Base-by-base conservation (phyloP, 2,329 filamentous ascomycete genomes). In the Neofusicoccum parvum region DNA sequence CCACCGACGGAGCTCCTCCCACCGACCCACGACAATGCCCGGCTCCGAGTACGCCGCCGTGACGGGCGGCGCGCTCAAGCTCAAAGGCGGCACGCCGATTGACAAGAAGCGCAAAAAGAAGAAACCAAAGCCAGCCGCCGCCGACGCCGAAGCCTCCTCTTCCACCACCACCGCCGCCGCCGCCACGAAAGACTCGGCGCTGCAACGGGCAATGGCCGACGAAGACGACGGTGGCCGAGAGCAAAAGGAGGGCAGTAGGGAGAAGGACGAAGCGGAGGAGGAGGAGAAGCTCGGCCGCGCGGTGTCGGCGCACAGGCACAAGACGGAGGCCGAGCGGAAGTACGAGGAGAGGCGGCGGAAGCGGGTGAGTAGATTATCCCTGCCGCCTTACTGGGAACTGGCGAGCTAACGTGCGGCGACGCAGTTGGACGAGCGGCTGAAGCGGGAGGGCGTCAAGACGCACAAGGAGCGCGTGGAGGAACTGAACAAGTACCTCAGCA, bases 381-480 rank as follows among this genome's bases (percentile, higher is more conserved):
- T 65, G 51, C 32, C 43, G 17, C 20, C 20, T 23, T 23, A 2
- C 20, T 23, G 20, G 20, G 20, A 23, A 23, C 20, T 23, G 20
- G 20, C 20, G 20, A 23, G 20, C 23, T 65, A 20, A 48, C 17
- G 1, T 36, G 15, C 27, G 27, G 27, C 27, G 27, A 23, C 66
- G 67, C 70, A 95, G 92, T 82, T 98, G 72, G 88, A 95, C 71
- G 90, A 97, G 73, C 84, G 92, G 68, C 81, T 96, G 50, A 89
- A 91, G 74, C 88, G 90, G 14, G 94, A 97, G 76, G 90, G 96
- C 15, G 87, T 94, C 70, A 98, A 97, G 83, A 96, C 94, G 36
- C 95, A 99, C 79, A 98, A 98, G 77, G 92, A 99, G 81, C 88
- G 92, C 11, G 94, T 99, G 49, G 94, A 98, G 78, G 93, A 97